Evolutionary conservation across 2,329 filamentous ascomycete species (phyloP), one percentile per base, ranked within the genome.

Genomic region (Penicillium sp.): DNA sequence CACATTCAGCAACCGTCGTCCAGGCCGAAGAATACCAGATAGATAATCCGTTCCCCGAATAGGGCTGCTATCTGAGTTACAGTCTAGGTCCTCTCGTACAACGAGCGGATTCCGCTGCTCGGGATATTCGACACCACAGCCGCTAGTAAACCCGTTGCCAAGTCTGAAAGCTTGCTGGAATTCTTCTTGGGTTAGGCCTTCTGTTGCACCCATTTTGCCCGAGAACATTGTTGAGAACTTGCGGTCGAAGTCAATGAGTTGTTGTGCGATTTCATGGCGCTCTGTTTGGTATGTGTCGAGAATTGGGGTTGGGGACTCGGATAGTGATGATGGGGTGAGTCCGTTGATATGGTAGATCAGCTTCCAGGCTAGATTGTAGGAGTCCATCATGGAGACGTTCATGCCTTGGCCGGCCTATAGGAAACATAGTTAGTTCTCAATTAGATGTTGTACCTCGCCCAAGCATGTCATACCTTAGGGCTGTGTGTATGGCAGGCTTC

Each of bases 401-500:
- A 91, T 91, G 31, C 89, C 89, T 73, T 91, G 89, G 1, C 89
- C 89, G 29, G 88, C 89, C 78, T 77, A 6, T 6, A 1, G 13
- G 37, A 35, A 1, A 22, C 19, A 8, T n/a, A 24, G 24, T 26
- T 24, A 7, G 21, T 26, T 16, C 5, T 37, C n/a, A 8, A 7
- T 26, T 10, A 35, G 1, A 16, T 21, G n/a, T 1, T 10, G 19
- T 26, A 31, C 27, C 33, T 43, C n/a, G 7, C 13, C 29, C 14
- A 5, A n/a, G 10, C 10, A 21, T 14, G 19, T 19, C n/a, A 14
- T 63, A 74, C 73, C 66, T 90, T 91, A 43, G 88, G 88, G 63
- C 87, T 90, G 67, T 91, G 89, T 0, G 89, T 91, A 71, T 92
- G 89, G 63, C 87, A 90, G n/a, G 89, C 88, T 75, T 41, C 9